Base-by-base conservation (phyloP, 495 filamentous ascomycete genomes). In the Margaritispora aquatica region DNA sequence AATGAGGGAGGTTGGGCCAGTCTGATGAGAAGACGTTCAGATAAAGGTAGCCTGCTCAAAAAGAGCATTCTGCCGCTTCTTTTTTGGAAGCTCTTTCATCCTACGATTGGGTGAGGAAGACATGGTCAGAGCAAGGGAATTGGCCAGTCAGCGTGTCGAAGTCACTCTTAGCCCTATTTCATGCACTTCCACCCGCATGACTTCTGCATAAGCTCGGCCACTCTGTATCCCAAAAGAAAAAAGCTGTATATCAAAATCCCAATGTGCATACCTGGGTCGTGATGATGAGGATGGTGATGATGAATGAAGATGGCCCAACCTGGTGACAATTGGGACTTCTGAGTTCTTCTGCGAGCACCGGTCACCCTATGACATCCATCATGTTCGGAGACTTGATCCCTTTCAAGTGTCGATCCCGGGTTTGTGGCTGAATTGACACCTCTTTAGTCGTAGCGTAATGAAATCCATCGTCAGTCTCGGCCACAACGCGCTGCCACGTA, bases 1-100 rank as follows among this genome's bases (percentile, higher is more conserved):
- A 64, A 64, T 27, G 19, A 36, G 46, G 59, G 65, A 62, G 65
- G 65, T 62, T 67, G 65, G 65, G 46, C 61, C 58, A 61, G 51
- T 63, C 11, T 56, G 38, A 54, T 29, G 46, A 41, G 55, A 54
- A 52, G 61, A 63, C 61, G 61, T 67, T 61, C 53, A 41, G 17
- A 63, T 61, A 61, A 54, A 46, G 58, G 21, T 64, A 26, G 23
- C 19, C 44, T 55, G 11, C 47, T 41, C 31, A 9, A 29, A 31
- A n/a, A 26, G 50, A n/a, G 34, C 8, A 20, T 48, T 34, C 49
- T 57, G 63, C 55, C 48, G 55, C 46, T 10, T 53, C 53, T 26
- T 21, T 22, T 50, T 7, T n/a, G n/a, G 1, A 53, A 51, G 24
- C 50, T 29, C 48, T 31, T 62, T 57, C 19, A 2, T 21, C 24